Conservation (phyloP, 768 basidiomycete species). For the Boletus pseudo-olivaceus region DNA sequence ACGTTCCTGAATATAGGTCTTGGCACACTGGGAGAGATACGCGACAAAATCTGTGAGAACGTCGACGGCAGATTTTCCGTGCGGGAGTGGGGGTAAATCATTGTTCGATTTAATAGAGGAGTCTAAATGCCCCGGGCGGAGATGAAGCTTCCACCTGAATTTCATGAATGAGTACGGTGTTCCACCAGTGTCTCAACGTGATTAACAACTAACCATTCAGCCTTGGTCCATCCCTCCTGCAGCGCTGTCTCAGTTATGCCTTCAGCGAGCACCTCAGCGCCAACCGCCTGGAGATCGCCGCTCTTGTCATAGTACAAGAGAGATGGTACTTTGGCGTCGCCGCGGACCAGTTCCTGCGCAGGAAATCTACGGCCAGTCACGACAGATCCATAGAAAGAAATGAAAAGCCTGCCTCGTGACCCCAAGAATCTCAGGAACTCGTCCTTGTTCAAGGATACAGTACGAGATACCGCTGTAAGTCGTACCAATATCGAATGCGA, state of each 20-base stretch:
- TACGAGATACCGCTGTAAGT: slow-evolving; percentile 46
- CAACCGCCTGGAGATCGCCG: slow-evolving; percentile 36
- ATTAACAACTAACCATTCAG: slow-evolving; percentile 15
- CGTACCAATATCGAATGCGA: slow-evolving; percentile 16
- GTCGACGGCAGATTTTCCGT: too few species aligned
- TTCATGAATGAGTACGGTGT: background rate
- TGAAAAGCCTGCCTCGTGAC: slow-evolving; percentile 4
- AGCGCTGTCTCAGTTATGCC: slow-evolving; percentile 32
- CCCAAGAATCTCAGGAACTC: slow-evolving; percentile 11
- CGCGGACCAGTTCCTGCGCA: slow-evolving; percentile 33
- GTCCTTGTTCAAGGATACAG: slow-evolving; percentile 10
- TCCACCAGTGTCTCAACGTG: background rate
- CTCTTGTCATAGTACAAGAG: slow-evolving; percentile 40
- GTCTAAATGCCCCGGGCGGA: slow-evolving; percentile 13
- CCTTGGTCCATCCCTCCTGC: slow-evolving; percentile 22
- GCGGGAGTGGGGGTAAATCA: background rate
- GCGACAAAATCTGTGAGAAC: too few species aligned
- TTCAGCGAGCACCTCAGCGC: slow-evolving; percentile 37
- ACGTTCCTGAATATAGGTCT: slow-evolving; percentile 6
- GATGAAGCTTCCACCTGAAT: slow-evolving; percentile 26
- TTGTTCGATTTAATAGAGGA: background rate
- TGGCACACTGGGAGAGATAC: slow-evolving; percentile 4
- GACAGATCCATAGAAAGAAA: background rate
- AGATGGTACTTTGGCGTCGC: slow-evolving; percentile 43
- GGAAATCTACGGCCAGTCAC: slow-evolving; percentile 34